Evolutionary conservation across 2,329 filamentous ascomycete genomes (phyloP).

Genomic region (Amylocarpus encephaloides): DNA sequence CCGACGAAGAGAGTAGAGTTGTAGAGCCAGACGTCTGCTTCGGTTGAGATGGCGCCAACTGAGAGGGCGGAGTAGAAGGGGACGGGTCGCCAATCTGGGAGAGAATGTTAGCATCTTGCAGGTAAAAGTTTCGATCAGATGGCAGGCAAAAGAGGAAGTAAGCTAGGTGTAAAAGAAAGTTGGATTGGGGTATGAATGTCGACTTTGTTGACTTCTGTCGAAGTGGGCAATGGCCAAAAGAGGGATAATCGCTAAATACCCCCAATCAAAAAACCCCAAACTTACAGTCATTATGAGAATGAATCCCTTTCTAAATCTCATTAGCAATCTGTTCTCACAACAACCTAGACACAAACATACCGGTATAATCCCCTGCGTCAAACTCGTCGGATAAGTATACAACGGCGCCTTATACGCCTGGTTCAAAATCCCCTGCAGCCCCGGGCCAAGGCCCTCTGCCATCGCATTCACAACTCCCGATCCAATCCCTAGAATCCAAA

Average conservation of each 20-base stretch:
- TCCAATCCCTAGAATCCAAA: slow-evolving; percentile 5
- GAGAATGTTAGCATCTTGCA: background rate
- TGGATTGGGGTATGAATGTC: too few relatives aligned
- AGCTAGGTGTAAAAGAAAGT: too few relatives aligned
- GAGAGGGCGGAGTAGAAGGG: slow-evolving; percentile 27
- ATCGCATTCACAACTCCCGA: background rate
- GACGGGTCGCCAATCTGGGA: slow-evolving; percentile 33
- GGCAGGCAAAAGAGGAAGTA: background rate
- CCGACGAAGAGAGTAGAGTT: slow-evolving; percentile 25
- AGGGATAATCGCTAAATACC: background rate
- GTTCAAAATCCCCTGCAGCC: slow-evolving; percentile 48
- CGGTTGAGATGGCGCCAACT: slow-evolving; percentile 21
- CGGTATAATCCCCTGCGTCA: slow-evolving; percentile 54
- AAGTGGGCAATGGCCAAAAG: too few relatives aligned
- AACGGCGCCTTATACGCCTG: slow-evolving; percentile 45
- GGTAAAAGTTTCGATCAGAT: slow-evolving; percentile 34
- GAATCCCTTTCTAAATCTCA: slow-evolving; percentile 40
- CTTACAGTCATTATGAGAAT: slow-evolving; percentile 57
- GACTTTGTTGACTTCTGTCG: too few relatives aligned
- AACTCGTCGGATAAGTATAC: slow-evolving; percentile 55
- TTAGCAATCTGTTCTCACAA: background rate
- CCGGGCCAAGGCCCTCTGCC: slow-evolving; percentile 35
- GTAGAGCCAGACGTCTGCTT: slow-evolving; percentile 29
- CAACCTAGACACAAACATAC: slow-evolving; percentile 30
- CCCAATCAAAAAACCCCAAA: slow-evolving; percentile 12